Percentiles rank a stretch among this genome's conserved stretches.
Conservation (phyloP, 2,329 filamentous ascomycete genomes). For the Epichloe hybrida region DNA sequence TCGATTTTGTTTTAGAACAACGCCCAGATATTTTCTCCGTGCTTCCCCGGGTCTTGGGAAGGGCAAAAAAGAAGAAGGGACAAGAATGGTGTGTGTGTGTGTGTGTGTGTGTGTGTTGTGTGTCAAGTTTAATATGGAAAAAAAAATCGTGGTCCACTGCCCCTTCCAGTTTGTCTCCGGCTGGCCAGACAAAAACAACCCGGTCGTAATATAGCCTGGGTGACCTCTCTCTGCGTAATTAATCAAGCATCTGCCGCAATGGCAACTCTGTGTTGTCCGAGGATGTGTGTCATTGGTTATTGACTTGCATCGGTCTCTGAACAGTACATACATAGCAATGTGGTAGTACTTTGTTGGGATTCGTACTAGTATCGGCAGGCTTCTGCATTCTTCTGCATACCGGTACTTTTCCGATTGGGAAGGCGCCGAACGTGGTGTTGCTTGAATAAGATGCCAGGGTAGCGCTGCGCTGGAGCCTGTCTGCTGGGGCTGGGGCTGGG, state of each 20-base stretch:
- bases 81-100: too few species aligned
- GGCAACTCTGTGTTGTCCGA: background rate
- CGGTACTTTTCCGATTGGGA: slow-evolving; percentile 4
- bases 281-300: too few species aligned
- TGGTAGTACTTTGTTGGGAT: too few species aligned
- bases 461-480: too few species aligned
- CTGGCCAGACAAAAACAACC: background rate
- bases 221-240: background rate
- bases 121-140: background rate
- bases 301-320: too few species aligned
- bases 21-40: background rate
- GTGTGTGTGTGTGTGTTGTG: background rate
- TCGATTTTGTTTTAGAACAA: background rate
- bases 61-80: too few species aligned
- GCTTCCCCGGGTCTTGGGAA: background rate
- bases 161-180: background rate
- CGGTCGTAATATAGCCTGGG: background rate
- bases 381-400: background rate
- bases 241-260: background rate
- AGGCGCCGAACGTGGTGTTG: slow-evolving; percentile 4
- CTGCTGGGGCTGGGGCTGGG: too few species aligned
- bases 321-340: too few species aligned
- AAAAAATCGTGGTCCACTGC: background rate
- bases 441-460: too few species aligned
- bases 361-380: background rate